A percentile compares a stretch with the other conserved stretches of the same genome.
These are phyloP conservation scores for Nitzschia sp. DNA, from an alignment of 108 stramenopile genomes.

Conservation along the genomic window DNA sequence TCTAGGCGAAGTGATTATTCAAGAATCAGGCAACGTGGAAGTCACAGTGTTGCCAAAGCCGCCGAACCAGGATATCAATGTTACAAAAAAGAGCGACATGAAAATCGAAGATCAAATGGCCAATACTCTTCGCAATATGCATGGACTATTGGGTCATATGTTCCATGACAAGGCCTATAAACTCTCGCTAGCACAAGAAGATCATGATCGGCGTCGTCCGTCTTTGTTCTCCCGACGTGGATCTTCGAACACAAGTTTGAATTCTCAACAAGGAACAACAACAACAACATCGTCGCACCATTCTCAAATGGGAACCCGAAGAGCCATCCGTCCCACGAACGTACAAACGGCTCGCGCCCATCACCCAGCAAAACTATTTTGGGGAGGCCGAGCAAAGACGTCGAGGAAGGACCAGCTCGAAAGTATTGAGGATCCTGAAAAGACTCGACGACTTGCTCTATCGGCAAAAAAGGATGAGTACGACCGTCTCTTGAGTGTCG, in stretches of 20 bases:
- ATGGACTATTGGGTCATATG: conserved; percentile 24
- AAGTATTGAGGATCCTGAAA: neutral
- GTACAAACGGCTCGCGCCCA: neutral
- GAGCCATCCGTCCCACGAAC: too few species aligned
- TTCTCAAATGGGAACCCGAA: too few species aligned
- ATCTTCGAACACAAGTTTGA: neutral
- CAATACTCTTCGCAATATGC: conserved; percentile 24
- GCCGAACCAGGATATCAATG: conserved; percentile 39
- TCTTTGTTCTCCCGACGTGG: neutral
- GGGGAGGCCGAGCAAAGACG: neutral
- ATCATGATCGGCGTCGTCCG: neutral
- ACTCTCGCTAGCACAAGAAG: neutral
- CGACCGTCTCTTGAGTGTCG: conserved; percentile 25
- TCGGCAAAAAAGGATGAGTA: conserved; percentile 10
- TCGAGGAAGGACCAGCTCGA: neutral
- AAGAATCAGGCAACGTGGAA: neutral
- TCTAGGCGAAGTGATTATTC: neutral
- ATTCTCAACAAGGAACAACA: neutral
- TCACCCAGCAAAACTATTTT: neutral
- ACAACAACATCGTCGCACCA: neutral
- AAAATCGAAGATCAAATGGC: conserved; percentile 21
- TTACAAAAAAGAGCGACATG: conserved; percentile 8
- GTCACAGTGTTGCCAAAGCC: conserved; percentile 10
- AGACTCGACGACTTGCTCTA: neutral
- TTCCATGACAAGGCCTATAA: conserved; percentile 31